Conservation (phyloP, 1,284 basidiomycete genomes). For the Ceratobasidium theobromae region DNA sequence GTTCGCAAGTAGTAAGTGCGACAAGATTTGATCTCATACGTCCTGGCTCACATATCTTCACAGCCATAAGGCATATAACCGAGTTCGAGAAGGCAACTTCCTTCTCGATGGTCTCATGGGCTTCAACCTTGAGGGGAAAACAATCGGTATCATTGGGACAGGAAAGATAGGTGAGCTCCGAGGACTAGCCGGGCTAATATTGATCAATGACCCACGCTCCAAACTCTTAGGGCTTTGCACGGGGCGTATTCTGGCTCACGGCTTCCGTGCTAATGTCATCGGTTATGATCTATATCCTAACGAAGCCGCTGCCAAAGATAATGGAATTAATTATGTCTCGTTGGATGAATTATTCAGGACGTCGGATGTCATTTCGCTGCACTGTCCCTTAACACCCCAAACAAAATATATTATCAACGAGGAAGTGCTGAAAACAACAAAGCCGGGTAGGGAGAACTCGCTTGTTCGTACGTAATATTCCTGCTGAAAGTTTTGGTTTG, state of each 20-base stretch:
- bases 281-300: conserved; percentile 52
- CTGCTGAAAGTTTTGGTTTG: background rate
- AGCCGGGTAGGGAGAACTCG: conserved; percentile 40
- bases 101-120: conserved; percentile 40
- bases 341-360: conserved; percentile 49
- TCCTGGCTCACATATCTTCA: background rate
- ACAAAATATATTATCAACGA: conserved; percentile 49
- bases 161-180: conserved; percentile 48
- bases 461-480: background rate
- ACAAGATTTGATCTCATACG: background rate
- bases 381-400: conserved; percentile 45
- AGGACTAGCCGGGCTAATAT: background rate
- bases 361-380: conserved; percentile 49
- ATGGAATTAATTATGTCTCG: conserved; percentile 46
- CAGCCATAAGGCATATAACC: conserved; percentile 40
- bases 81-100: conserved; percentile 41
- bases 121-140: conserved; percentile 49
- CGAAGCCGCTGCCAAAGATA: conserved; percentile 41
- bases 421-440: conserved; percentile 50
- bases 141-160: conserved; percentile 55
- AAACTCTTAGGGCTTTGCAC: conserved; percentile 34
- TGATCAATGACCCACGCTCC: background rate
- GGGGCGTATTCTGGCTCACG: conserved; percentile 36
- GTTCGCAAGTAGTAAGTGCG: conserved; percentile 38
- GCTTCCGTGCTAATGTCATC: conserved; percentile 48